These are phyloP conservation scores for Grosmannia huntii DNA, from an alignment of 2,329 filamentous ascomycete species.

Conservation along the genomic window DNA sequence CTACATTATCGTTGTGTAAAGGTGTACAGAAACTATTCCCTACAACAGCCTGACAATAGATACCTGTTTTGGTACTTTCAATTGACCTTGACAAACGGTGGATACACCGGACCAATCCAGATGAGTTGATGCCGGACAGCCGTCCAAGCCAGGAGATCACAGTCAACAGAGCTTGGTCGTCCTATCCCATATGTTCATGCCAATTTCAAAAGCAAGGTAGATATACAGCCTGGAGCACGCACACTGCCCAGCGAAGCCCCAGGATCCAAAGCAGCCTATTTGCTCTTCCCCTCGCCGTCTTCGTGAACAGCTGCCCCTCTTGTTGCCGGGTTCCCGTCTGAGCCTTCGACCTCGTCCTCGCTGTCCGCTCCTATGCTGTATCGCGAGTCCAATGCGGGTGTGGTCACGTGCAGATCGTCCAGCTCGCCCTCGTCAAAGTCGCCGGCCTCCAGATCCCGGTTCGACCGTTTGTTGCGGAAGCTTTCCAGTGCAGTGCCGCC, in stretches of 20 bases:
- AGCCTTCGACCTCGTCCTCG: constrained; percentile 31
- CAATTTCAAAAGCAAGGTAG: not conserved
- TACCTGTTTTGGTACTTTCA: no score
- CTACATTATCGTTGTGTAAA: no score
- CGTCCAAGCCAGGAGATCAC: no score
- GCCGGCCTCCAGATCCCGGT: constrained; percentile 45
- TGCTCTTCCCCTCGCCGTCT: not conserved
- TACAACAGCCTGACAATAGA: no score
- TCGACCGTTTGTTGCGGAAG: constrained; percentile 31
- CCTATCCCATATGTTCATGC: no score
- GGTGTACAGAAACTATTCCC: no score
- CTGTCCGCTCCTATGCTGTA: constrained; percentile 47
- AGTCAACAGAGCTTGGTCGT: no score
- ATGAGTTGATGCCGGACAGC: no score
- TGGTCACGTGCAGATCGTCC: constrained; percentile 43
- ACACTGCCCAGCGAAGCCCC: not conserved
- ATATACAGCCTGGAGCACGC: not conserved
- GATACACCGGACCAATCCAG: no score
- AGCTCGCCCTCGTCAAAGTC: constrained; percentile 56
- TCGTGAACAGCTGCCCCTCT: not conserved
- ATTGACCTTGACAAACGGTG: no score
- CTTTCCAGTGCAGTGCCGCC: constrained; percentile 27
- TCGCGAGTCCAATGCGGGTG: constrained; percentile 32
- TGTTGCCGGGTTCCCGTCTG: not conserved
- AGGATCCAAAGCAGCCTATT: not conserved